Base-by-base conservation (phyloP, 176 grass and related monocot species). In the Carex cristatella region DNA sequence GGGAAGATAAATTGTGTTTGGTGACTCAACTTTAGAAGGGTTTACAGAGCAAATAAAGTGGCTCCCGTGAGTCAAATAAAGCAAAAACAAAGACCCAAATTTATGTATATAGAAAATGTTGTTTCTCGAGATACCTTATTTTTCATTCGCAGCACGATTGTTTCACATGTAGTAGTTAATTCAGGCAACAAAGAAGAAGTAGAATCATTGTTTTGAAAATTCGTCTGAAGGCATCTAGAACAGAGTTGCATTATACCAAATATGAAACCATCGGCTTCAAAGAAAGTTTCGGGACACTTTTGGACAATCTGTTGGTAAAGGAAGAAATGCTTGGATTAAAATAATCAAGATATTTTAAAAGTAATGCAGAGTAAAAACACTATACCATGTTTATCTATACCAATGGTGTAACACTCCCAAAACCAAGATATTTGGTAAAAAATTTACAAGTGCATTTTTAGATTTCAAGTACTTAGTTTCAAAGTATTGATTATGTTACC, bases 241-340 rank as follows among this genome's bases (percentile, higher is more conserved):
- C 73, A 89, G 32, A 98, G 84, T 86, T 94, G 91, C 79, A 90
- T 89, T 81, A 87, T 83, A 90, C 85, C 62, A 83, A 86, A 74
- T 79, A 87, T 66, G 37, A 98, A 98, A n/a, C 77, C 69, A 49
- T 95, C 91, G n/a, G 85, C 80, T 84, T 94, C 88, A 92, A 93
- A 89, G 80, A 89, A 95, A 19, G 67, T 87, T 79, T 95, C 90
- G 80, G 96, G 96, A 81, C 93, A 98, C 5, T 85, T 55, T 84
- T 91, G 86, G 46, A 94, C 86, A 84, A 98, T 88, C 96, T 98
- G 81, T 83, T 54, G 37, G 42, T 68, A 31, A 65, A 55, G 40
- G 11, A 83, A 68, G 40, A 68, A 53, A 32, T 49, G 27, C 11
- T 51, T 28, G 7, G 69, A 15, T 18, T 68, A 54, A 55, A 53